A percentile compares a stretch with the other conserved stretches of the same genome.
These are phyloP conservation scores for Beauveria caledonica DNA, from an alignment of 2,329 filamentous ascomycete genomes.

Conservation along the genomic window DNA sequence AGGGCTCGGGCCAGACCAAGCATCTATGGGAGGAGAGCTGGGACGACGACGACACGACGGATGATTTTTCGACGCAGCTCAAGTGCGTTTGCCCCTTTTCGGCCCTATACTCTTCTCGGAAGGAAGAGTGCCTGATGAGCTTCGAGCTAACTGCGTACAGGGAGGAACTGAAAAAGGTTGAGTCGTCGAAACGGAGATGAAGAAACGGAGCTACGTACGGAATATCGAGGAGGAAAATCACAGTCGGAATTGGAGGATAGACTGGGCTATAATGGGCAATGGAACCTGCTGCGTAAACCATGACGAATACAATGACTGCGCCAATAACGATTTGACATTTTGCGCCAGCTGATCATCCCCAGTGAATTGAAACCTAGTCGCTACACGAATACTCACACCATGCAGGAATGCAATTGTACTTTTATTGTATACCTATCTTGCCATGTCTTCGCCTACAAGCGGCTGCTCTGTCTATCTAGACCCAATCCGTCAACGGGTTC, in stretches of 20 bases:
- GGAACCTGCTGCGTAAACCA: background rate
- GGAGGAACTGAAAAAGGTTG: constrained; percentile 92
- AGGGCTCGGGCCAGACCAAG: constrained; percentile 55
- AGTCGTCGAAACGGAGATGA: constrained; percentile 59
- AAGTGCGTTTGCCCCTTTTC: constrained; percentile 51
- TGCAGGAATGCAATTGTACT: background rate
- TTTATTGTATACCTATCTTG: background rate
- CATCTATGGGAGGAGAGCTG: constrained; percentile 99
- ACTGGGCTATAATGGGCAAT: background rate
- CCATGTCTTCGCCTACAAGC: background rate
- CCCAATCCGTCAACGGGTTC: constrained; percentile 1
- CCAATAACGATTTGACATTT: background rate
- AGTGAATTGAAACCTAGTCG: background rate
- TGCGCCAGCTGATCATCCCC: background rate
- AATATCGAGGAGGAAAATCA: background rate
- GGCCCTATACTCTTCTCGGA: no score
- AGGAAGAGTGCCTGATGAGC: background rate
- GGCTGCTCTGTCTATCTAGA: background rate
- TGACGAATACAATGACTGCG: background rate
- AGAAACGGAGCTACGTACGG: background rate
- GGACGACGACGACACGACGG: constrained; percentile 96
- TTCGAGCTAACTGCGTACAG: constrained; percentile 32
- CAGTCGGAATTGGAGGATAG: background rate
- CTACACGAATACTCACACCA: background rate
- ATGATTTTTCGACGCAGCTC: constrained; percentile 91